Conservation (phyloP, 495 filamentous ascomycete genomes). For the Rhizodiscina lignyota region DNA sequence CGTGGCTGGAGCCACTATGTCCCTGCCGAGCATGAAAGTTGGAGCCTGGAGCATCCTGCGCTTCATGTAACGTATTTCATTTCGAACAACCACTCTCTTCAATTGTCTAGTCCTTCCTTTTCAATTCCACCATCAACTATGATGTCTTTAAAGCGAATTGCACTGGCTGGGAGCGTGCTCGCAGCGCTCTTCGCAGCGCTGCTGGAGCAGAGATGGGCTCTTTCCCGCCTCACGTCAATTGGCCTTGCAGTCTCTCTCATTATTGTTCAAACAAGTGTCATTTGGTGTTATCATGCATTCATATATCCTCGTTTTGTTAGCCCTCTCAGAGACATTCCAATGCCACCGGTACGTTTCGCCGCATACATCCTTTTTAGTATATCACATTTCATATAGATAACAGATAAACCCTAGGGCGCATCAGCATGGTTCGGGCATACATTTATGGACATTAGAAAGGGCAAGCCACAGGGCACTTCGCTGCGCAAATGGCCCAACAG, state of each 20-base stretch:
- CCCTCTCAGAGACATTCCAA: constrained; percentile 27
- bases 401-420: constrained; percentile 42
- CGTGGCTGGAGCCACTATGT: background rate
- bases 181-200: no score
- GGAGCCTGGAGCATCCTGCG: background rate
- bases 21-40: background rate
- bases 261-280: no score
- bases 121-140: background rate
- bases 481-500: constrained; percentile 54
- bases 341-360: constrained; percentile 4
- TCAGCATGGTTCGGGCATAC: no score
- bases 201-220: no score
- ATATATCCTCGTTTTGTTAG: constrained; percentile 54
- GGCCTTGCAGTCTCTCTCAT: no score
- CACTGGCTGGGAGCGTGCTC: no score
- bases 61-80: background rate
- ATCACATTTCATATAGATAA: constrained; percentile 40
- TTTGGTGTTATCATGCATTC: no score
- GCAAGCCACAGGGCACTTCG: no score
- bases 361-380: constrained; percentile 20
- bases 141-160: no score
- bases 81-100: background rate
- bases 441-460: no score
- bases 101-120: background rate
- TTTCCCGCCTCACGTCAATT: no score